These are phyloP conservation scores for Astragalus membranaceus DNA, from an alignment of 306 rosid genomes.

Conservation along the genomic window DNA sequence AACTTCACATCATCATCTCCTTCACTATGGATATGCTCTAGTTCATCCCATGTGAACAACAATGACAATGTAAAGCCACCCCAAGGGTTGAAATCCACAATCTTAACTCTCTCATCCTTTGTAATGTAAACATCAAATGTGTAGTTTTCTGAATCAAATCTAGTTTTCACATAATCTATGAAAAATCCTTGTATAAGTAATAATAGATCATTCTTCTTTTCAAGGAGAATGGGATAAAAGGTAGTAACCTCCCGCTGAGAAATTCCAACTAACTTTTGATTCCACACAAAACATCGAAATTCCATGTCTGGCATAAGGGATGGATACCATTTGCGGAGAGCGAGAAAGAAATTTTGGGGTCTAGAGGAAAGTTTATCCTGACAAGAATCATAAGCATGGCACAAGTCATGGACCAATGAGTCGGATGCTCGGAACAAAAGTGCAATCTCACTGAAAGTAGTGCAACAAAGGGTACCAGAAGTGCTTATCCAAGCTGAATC, in stretches of 20 bases:
- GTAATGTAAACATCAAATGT: conserved; percentile 65
- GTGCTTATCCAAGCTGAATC: conserved; percentile 80
- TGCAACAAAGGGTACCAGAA: conserved; percentile 44
- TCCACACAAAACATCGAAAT: conserved; percentile 60
- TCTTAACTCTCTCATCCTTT: conserved; percentile 42
- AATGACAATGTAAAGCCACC: conserved; percentile 63
- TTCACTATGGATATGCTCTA: conserved; percentile 32
- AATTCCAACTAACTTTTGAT: conserved; percentile 44
- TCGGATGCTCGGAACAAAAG: conserved; percentile 69
- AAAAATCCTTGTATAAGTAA: conserved; percentile 41
- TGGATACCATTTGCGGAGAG: conserved; percentile 75
- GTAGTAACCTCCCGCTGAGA: conserved; percentile 77
- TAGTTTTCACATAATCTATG: conserved; percentile 21
- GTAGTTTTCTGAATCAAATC: conserved; percentile 56
- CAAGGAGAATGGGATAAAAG: conserved; percentile 53
- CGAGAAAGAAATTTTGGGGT: conserved; percentile 55
- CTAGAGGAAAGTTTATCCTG: conserved; percentile 40
- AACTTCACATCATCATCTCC: conserved; percentile 31
- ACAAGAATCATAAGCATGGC: conserved; percentile 81
- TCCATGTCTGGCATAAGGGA: conserved; percentile 69
- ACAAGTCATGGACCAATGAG: conserved; percentile 69
- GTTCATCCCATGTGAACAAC: conserved; percentile 70
- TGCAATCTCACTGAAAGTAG: conserved; percentile 63
- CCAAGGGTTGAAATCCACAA: conserved; percentile 86
- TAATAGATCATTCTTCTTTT: conserved; percentile 31